Conservation (phyloP, 495 filamentous ascomycete genomes). For the Elasticomyces elasticus region DNA sequence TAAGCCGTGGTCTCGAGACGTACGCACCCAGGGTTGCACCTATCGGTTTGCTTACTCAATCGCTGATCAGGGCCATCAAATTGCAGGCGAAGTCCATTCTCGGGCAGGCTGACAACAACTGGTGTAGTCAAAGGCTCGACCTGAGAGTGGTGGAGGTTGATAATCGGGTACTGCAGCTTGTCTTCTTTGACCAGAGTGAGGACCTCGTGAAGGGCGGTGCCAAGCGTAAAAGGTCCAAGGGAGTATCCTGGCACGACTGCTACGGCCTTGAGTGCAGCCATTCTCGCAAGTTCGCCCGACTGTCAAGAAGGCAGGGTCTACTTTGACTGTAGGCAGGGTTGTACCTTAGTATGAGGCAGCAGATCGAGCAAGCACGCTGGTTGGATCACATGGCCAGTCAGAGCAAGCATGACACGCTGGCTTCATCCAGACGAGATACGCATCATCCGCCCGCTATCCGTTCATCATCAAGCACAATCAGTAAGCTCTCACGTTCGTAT, state of each 20-base stretch:
- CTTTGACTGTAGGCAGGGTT: neutral
- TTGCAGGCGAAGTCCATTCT: conserved; percentile 77
- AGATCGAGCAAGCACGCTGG: neutral
- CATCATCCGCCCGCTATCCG: neutral
- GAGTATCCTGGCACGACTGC: conserved; percentile 6
- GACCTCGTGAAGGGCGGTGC: conserved; percentile 81
- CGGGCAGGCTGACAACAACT: conserved; percentile 61
- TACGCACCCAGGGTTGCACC: too few species aligned
- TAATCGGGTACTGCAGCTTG: conserved; percentile 65
- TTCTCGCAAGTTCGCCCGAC: neutral
- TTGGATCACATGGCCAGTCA: neutral
- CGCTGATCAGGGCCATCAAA: conserved; percentile 93
- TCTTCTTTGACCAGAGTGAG: conserved; percentile 77
- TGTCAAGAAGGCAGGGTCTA: too few species aligned
- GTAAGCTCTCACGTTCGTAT: too few species aligned
- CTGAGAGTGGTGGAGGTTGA: conserved; percentile 68
- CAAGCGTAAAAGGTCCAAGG: conserved; percentile 39
- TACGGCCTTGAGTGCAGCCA: neutral
- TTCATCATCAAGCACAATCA: neutral
- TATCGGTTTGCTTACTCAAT: too few species aligned
- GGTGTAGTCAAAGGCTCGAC: conserved; percentile 60
- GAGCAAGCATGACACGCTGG: neutral
- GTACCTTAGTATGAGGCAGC: neutral
- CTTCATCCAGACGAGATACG: neutral
- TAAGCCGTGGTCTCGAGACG: too few species aligned